Evolutionary conservation across 2,329 filamentous ascomycete genomes (phyloP).

Genomic region (Helotiales sp.): DNA sequence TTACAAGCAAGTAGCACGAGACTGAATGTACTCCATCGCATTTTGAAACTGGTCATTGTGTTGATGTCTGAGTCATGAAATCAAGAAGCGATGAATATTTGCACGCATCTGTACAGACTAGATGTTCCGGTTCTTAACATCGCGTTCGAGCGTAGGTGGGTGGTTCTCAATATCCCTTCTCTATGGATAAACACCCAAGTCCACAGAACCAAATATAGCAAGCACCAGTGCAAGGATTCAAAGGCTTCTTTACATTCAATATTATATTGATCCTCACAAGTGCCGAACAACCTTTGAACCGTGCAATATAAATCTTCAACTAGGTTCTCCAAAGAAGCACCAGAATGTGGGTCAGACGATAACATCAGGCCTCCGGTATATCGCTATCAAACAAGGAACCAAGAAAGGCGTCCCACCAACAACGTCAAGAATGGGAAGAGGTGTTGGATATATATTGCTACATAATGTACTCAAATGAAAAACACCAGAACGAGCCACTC

Average conservation of each 20-base stretch:
- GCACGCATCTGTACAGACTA: too few species aligned
- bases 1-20: slow-evolving; percentile 10
- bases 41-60: slow-evolving; percentile 4
- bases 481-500: too few species aligned
- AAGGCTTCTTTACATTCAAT: neutral
- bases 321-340: neutral
- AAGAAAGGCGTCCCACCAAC: too few species aligned
- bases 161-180: neutral
- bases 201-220: neutral
- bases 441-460: too few species aligned
- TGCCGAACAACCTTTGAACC: neutral
- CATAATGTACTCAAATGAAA: too few species aligned
- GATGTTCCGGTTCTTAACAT: neutral
- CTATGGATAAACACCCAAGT: neutral
- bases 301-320: neutral
- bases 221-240: neutral
- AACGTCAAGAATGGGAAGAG: too few species aligned
- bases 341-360: neutral
- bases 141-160: neutral
- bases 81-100: neutral
- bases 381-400: too few species aligned
- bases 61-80: too few species aligned
- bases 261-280: neutral
- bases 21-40: slow-evolving; percentile 5
- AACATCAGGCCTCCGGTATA: too few species aligned